Base-by-base conservation (phyloP, 495 filamentous ascomycete genomes). In the Daldinia decipiens region DNA sequence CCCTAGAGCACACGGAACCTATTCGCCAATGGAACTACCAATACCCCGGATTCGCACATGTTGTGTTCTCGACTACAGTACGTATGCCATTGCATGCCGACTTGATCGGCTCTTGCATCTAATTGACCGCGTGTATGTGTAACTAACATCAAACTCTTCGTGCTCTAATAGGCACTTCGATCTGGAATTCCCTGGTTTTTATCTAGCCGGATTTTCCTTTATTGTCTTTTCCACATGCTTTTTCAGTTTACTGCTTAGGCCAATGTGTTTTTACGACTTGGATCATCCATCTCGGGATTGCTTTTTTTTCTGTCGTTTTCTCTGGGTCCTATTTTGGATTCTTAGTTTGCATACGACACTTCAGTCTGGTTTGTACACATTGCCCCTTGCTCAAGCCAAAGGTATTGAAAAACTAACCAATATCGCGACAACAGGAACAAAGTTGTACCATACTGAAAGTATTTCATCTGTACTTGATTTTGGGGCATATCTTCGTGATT, bases 361-460 rank as follows among this genome's bases (percentile, higher is more conserved):
- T 79, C 74, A 79, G 70, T 36, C 65, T 78, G 80, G 79, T 80
- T 43, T 80, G 79, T 80, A 74, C 55, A 67, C 32, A 55, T 69
- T 76, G 72, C 64, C 76, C 70, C 55, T 59, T 59, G 55, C 36
- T 45, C 39, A 31, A 36, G 21, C 59, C 31, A 26, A 59, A 45
- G n/a, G 57, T 54, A 39, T 70, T 71, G 74, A 70, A 47, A 78
- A 66, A 76, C 72, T 74, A 55, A 76, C 70, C 67, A 34, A 63
- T 52, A 29, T 76, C 56, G 62, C 38, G 58, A 34, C 45, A 59
- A 71, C 75, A 83, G 81, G 79, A 80, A 74, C 83, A 83, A 82
- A 83, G 82, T 82, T 85, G 82, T 83, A 74, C 78, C 81, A 80
- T 74, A 65, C 71, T 77, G 66, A 57, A 69, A 72, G 55, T 65